Base-by-base conservation (phyloP, 2,329 filamentous ascomycete species). In the Cryphonectria radicalis region DNA sequence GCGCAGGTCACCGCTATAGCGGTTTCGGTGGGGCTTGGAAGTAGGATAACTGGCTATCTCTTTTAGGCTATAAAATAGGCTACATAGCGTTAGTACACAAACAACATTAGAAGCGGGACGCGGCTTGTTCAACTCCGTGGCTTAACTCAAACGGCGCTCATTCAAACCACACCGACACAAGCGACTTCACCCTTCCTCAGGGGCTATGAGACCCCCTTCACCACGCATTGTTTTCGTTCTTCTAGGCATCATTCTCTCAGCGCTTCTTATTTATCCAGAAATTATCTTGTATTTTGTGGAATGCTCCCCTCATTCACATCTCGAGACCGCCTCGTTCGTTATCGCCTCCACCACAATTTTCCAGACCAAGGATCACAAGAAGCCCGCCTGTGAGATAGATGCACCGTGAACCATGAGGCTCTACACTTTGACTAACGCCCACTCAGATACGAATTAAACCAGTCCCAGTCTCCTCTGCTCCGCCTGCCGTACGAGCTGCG, bases 401-500 rank as follows among this genome's bases (percentile, higher is more conserved):
- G 7, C 13, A 42, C 17, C 17, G 8, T 22, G 7, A 40, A 6
- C 14, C 59, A 13, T 25, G 43, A 25, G 14, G 22, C 32, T 17
- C 17, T 7, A 8, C 2, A 43, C 4, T 14, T 46, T 63, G 35
- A 17, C 69, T 69, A 46, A 73, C 55, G 6, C n/a, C n/a, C 17
- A 3, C 7, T 4, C 69, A 79, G 78, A 59, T 79, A 76, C 73
- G 72, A 76, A 8, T 68, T 68, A 32, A 80, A 79, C 62, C 74
- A 72, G n/a, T 46, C 69, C 5, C 32, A 43, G 8, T 81, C 79
- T 1, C 78, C 77, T 6, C 73, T 81, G 60, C 76, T 80, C 42
- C 76, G 76, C 11, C 77, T 81, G 0, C 79, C 79, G 0, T 74
- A 77, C 68, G 79, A 81, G 69, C 71, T 80, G 55, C 79, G 79